These are phyloP conservation scores for Chlamydomonas eustigma DNA, from an alignment of 139 green algal genomes.

Conservation along the genomic window DNA sequence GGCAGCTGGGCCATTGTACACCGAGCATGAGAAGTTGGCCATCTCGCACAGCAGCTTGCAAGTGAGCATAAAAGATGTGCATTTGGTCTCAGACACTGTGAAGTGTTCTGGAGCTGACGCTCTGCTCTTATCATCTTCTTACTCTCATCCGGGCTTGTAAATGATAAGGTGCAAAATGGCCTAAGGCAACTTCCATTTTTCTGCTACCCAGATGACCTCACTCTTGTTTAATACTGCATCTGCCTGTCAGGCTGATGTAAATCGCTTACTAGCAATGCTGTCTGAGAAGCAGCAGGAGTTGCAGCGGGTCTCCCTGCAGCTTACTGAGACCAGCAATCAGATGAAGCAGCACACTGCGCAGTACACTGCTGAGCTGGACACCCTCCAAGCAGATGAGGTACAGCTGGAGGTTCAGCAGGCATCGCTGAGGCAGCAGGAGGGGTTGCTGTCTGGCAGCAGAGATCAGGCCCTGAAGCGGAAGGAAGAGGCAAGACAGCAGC, in stretches of 20 bases:
- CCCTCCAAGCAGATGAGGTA: background rate
- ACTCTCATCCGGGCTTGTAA: too few relatives aligned
- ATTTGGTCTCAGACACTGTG: too few relatives aligned
- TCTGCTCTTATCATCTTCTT: too few relatives aligned
- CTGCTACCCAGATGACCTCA: too few relatives aligned
- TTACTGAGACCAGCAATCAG: background rate
- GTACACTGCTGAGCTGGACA: background rate
- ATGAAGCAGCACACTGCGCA: background rate
- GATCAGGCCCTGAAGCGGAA: background rate
- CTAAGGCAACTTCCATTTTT: too few relatives aligned
- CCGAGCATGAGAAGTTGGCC: background rate
- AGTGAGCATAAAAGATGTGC: background rate
- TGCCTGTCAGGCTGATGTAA: background rate
- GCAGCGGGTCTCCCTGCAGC: background rate
- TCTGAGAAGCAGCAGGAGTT: background rate
- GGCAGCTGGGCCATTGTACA: background rate
- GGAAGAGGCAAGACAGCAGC: background rate
- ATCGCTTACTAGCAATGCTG: background rate
- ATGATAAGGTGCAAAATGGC: too few relatives aligned
- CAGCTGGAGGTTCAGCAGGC: constrained; percentile 10
- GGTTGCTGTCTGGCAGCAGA: background rate
- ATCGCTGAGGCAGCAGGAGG: background rate
- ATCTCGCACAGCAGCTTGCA: background rate
- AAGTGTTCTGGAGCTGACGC: too few relatives aligned
- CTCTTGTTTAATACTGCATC: too few relatives aligned